phyloP scores from a whole-genome alignment of 2,329 filamentous ascomycete genomes.

The Arachnomyces sp. region DNA sequence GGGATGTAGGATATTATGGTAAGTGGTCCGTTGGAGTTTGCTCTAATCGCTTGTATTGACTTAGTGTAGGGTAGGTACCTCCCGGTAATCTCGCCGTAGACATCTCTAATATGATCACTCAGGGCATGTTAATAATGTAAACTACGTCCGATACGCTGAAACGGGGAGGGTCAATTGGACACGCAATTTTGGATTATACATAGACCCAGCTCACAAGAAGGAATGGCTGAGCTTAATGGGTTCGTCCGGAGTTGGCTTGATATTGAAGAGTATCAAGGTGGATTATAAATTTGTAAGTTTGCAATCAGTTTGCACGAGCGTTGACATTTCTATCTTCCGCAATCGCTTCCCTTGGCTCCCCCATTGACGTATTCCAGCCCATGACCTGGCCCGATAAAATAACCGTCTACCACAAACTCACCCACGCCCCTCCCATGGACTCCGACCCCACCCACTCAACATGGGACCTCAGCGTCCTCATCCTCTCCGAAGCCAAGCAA shows the following conservation, averaged over 20 bases:
- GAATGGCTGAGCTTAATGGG: constrained; percentile 64
- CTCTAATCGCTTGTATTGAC: constrained; percentile 14
- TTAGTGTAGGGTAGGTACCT: constrained; percentile 4
- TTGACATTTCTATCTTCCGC: background rate
- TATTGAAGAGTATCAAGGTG: constrained; percentile 68
- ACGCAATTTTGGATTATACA: constrained; percentile 55
- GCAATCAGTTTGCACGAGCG: background rate
- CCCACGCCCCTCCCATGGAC: constrained; percentile 18
- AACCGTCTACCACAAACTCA: constrained; percentile 74
- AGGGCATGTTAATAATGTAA: constrained; percentile 81
- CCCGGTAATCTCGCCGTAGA: background rate
- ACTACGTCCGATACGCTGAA: constrained; percentile 77
- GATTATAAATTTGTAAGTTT: constrained; percentile 77
- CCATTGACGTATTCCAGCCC: constrained; percentile 48
- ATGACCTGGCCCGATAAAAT: constrained; percentile 76
- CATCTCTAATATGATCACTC: constrained; percentile 12
- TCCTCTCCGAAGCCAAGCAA: constrained; percentile 67
- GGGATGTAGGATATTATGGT: constrained; percentile 43
- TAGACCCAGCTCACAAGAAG: constrained; percentile 52
- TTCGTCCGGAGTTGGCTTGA: constrained; percentile 60
- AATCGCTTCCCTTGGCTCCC: background rate
- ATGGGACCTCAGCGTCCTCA: constrained; percentile 47
- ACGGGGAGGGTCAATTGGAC: constrained; percentile 72
- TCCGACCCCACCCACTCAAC: constrained; percentile 26
- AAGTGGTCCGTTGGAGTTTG: constrained; percentile 14